phyloP scores from a whole-genome alignment of 2,329 filamentous ascomycete genomes.

The Colletotrichum euphorbiae region DNA sequence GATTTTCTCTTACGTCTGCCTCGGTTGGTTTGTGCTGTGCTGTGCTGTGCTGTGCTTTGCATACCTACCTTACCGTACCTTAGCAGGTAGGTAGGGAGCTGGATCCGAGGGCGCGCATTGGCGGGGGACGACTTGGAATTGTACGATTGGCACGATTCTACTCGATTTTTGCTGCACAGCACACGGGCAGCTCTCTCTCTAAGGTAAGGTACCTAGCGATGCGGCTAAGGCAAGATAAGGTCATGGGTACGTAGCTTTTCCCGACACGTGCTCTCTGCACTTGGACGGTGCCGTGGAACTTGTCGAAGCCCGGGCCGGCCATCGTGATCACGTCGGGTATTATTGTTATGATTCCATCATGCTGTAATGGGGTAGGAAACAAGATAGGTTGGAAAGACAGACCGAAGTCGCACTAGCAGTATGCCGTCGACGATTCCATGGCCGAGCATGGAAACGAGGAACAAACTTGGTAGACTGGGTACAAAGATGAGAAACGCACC shows the following conservation, averaged over 20 bases:
- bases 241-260: not conserved
- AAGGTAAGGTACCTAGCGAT: conserved; percentile 1
- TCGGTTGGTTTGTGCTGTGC: conserved; percentile 22
- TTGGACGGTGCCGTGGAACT: conserved; percentile 14
- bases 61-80: not conserved
- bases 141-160: conserved; percentile 26
- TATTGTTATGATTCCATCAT: conserved; percentile 3
- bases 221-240: conserved; percentile 23
- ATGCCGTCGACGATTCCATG: conserved; percentile 16
- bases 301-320: not conserved
- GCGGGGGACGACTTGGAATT: conserved; percentile 11
- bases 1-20: not conserved
- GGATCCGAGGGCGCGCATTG: conserved; percentile 31
- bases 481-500: not conserved
- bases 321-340: not conserved
- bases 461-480: not conserved
- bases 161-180: conserved; percentile 28
- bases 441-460: conserved; percentile 2
- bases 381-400: conserved; percentile 1
- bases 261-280: conserved; percentile 36
- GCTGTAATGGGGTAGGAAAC: not conserved
- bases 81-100: not conserved
- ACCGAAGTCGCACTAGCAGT: not conserved
- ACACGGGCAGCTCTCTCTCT: conserved; percentile 11
- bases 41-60: conserved; percentile 28